Evolutionary conservation across 1,284 basidiomycete genomes (phyloP), one percentile per base, ranked within the genome.

Genomic region (Rugosomyces carneus): DNA sequence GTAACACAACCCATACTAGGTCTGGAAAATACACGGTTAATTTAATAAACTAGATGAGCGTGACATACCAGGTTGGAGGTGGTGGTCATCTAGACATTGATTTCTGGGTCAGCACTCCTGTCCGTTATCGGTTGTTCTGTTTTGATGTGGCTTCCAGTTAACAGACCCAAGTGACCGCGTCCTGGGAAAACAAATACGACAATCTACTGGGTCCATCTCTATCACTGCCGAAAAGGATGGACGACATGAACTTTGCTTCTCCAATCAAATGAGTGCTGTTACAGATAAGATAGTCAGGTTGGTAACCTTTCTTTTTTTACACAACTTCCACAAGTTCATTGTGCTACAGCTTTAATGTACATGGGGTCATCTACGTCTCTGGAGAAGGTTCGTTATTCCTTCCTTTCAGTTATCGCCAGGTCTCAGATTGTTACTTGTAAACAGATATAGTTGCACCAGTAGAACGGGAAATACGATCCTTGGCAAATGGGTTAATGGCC

Each of bases 61-160:
- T 99, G 44, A 97, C 95, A 37, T 99, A 97, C 66, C 95, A 99
- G 77, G 95, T 99, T 9, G 93, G 93, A 45, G 89, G 90, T 18
- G 94, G 95, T 23, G 96, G 96, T 0, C 89, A 97, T 59, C 71
- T 99, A 44, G 96, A 99, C 65, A 90, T 99, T 53, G 95, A 99
- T 69, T 95, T 97, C 60, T 92, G 84, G 81, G 90, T 96, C 55
- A 53, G 75, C 70, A 39, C 8, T 16, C 21, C 19, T 41, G 31
- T 23, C 37, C 16, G 3, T 40, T 18, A 19, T 19, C 21, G 9
- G 27, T 29, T 10, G 9, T 29, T 9, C n/a, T n/a, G n/a, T 24
- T 8, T 26, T 31, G 15, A 20, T 9, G 7, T 23, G 21, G 21
- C 21, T 23, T 23, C 51, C 58, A 94, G 93, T 77, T 95, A 42